Base-by-base conservation (phyloP, 2,329 filamentous ascomycete genomes). In the Pyrenochaeta sp. region DNA sequence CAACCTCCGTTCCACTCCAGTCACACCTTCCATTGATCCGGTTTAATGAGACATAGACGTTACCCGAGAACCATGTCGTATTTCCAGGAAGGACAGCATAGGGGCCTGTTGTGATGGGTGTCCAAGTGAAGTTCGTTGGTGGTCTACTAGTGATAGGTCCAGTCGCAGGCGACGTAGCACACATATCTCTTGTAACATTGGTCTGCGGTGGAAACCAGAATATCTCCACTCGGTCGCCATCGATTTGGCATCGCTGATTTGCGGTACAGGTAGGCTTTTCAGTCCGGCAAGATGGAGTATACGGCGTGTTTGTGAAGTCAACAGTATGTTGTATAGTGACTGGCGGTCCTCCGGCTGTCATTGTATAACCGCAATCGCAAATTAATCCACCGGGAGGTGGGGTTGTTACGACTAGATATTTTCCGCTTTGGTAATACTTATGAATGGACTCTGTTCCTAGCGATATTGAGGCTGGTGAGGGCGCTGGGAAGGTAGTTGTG, bases 11-110 rank as follows among this genome's bases (percentile, higher is more conserved):
- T 13, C 61, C 56, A 12, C 58, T 62, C 64, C 64, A 66, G 28
- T 47, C 50, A 43, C 64, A 66, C n/a, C 52, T 1, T 25, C 55
- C 64, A 28, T 50, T 47, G 19, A 64, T 61, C n/a, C 53, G 48
- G 27, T 60, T 55, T 7, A 66, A 53, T 12, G 64, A 66, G n/a
- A 66, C 56, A 32, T 66, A 66, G 12, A 66, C 55, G 32, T 66
- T 66, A 1, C 64, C 64, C 8, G 64, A 66, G 43, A 55, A 66
- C 61, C 56, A 62, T 2, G 63, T 63, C 4, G 61, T 62, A 12
- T 61, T 54, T 10, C 61, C 61, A 15, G 57, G 54, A 13, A 62
- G 49, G 15, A 64, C 57, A 34, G 64, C 52, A 37, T 64, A 66
- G 8, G 64, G 64, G 5, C 64, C 64, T 25, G 64, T 66, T 3